Conservation (phyloP, 495 filamentous ascomycete species). For the Penicillium soppii region DNA sequence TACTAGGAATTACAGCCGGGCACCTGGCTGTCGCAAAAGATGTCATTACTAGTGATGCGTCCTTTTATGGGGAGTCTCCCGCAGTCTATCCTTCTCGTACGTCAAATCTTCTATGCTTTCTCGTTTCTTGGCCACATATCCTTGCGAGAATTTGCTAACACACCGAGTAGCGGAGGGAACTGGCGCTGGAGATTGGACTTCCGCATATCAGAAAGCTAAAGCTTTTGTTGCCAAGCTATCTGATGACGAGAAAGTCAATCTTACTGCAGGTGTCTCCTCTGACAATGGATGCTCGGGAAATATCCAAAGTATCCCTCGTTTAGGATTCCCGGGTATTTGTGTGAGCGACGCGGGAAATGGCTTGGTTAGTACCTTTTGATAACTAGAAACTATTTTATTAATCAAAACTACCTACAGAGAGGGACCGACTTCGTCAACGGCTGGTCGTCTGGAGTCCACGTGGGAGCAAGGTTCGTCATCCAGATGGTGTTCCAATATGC, state of each 20-base stretch:
- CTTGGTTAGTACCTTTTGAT: slow-evolving; percentile 24
- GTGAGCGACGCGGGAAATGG: slow-evolving; percentile 64
- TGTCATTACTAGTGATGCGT: slow-evolving; percentile 20
- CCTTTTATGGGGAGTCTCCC: slow-evolving; percentile 59
- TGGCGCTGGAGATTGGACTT: slow-evolving; percentile 56
- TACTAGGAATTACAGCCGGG: neutral
- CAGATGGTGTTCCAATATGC: neutral
- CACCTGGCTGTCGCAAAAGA: neutral
- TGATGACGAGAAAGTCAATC: slow-evolving; percentile 56
- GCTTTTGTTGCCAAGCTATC: slow-evolving; percentile 56
- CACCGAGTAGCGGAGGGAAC: slow-evolving; percentile 29
- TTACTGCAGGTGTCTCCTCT: slow-evolving; percentile 55
- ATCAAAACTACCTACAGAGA: slow-evolving; percentile 19
- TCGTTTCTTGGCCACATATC: neutral
- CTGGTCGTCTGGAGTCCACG: slow-evolving; percentile 55
- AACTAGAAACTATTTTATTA: neutral
- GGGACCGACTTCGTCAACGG: slow-evolving; percentile 59
- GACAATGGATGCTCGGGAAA: slow-evolving; percentile 58
- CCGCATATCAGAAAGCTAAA: slow-evolving; percentile 49
- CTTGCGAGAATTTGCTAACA: neutral
- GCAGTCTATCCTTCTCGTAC: slow-evolving; percentile 54
- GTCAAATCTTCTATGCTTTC: slow-evolving; percentile 1
- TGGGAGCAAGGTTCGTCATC: slow-evolving; percentile 42
- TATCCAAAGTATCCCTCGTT: slow-evolving; percentile 48
- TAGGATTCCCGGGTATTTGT: slow-evolving; percentile 62